Conservation (phyloP, 2,329 filamentous ascomycete genomes). For the Pezicula neosporulosa region DNA sequence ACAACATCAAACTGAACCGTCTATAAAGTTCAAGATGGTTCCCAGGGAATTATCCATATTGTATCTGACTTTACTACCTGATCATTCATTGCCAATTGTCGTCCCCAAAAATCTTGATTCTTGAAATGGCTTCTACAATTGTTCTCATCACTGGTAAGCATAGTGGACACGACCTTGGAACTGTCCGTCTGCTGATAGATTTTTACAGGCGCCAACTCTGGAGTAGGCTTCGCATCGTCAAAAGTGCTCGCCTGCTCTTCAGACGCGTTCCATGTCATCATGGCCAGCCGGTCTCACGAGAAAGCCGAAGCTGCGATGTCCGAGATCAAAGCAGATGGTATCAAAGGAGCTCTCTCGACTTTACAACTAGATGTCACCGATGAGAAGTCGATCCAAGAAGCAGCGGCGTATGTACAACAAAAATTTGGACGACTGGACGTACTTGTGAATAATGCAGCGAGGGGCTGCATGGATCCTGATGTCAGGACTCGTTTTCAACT, state of each 20-base stretch:
- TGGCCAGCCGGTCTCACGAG: conserved; percentile 17
- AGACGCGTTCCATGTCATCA: conserved; percentile 18
- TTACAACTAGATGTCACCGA: conserved; percentile 28
- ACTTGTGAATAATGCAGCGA: conserved; percentile 14
- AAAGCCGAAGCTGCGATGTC: conserved; percentile 12
- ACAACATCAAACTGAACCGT: too few species aligned
- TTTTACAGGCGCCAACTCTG: conserved; percentile 37
- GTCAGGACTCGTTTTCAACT: not conserved
- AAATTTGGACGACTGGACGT: conserved; percentile 28
- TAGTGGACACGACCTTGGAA: not conserved
- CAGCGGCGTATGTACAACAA: conserved; percentile 19
- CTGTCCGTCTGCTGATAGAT: conserved; percentile 10
- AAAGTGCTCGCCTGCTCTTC: conserved; percentile 6
- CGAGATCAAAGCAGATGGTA: conserved; percentile 28
- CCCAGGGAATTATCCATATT: too few species aligned
- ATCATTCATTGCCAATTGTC: too few species aligned
- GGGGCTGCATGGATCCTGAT: not conserved
- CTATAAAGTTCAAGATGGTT: too few species aligned
- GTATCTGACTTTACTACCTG: too few species aligned
- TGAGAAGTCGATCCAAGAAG: conserved; percentile 27
- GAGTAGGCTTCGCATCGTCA: conserved; percentile 35
- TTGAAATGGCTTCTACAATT: conserved; percentile 3
- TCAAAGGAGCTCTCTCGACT: conserved; percentile 13
- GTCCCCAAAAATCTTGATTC: too few species aligned
- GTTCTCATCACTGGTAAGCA: conserved; percentile 11